These are phyloP conservation scores for Lipomyces oligophaga DNA, from an alignment of 805 yeast genomes.

Conservation along the genomic window DNA sequence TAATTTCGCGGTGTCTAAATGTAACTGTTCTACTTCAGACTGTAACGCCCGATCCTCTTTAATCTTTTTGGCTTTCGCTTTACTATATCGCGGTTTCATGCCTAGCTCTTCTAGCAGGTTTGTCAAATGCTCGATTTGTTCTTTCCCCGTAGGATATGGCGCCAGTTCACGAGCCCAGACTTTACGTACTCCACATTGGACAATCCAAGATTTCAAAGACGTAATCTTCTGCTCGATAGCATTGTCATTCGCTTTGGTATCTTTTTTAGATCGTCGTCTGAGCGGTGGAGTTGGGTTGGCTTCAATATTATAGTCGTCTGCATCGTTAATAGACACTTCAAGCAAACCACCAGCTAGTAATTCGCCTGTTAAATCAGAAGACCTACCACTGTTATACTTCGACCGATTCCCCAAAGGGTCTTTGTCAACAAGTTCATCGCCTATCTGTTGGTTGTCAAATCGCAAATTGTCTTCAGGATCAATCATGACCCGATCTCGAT, in stretches of 20 bases:
- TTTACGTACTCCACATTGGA: slow-evolving; percentile 34
- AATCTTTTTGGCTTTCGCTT: slow-evolving; percentile 32
- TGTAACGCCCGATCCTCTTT: slow-evolving; percentile 31
- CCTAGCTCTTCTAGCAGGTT: slow-evolving; percentile 30
- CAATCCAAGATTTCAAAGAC: slow-evolving; percentile 30
- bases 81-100: slow-evolving; percentile 33
- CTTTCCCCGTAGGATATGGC: slow-evolving; percentile 26
- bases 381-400: too few species aligned
- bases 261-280: not conserved
- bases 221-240: slow-evolving; percentile 31
- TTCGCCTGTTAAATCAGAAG: not conserved
- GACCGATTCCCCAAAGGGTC: too few species aligned
- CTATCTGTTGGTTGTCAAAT: too few species aligned
- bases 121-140: slow-evolving; percentile 25
- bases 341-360: not conserved
- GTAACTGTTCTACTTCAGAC: slow-evolving; percentile 29
- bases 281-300: slow-evolving; percentile 1
- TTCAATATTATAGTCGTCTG: too few species aligned
- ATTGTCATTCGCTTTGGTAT: slow-evolving; percentile 3
- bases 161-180: slow-evolving; percentile 31
- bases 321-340: not conserved
- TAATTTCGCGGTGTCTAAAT: slow-evolving; percentile 21
- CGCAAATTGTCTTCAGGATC: not conserved
- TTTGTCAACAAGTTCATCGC: too few species aligned
- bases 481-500: too few species aligned